Evolutionary conservation across 331 rosid species (phyloP), one percentile per base, ranked within the genome.

Genomic region (Phaseolus coccineus): DNA sequence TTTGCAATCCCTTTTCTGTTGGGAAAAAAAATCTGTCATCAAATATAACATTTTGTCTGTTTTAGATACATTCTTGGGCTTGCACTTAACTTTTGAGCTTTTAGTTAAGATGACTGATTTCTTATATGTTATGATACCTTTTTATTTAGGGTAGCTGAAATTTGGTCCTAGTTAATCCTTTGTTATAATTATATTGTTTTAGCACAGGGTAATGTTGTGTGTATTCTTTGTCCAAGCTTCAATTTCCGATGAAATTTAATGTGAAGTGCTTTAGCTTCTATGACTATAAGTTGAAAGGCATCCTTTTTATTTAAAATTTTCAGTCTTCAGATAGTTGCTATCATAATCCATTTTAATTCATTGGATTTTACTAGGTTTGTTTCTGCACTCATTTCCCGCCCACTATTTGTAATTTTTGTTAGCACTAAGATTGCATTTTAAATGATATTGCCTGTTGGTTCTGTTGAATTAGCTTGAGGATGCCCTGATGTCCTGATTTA

Each of bases 91-190:
- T 19, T 57, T 44, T 64, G 58, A 56, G 33, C 79, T 47, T 77
- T 56, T 47, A 79, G 84, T 56, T 35, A 74, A 81, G 61, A 64
- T 51, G 46, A 71, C 22, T 55, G 15, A 33, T 33, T 69, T 79
- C 50, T 40, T 56, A 59, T 77, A 44, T 70, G 44, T 13, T 25
- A 71, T 33, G 30, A 24, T 27, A 83, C 61, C 59, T 67, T 52
- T 74, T 57, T 52, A 78, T 16, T 48, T 67, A 59, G 52, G 76
- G 52, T 16, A 50, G 77, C 63, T 12, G 56, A 42, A 47, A 24
- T 58, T 68, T 46, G 57, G 68, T 68, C 55, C 28, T 68, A 46
- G 55, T 24, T 48, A 64, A 27, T 48, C 80, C 81, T 42, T 37
- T 39, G 27, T 14, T 39, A 22, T 70, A 47, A 8, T 37, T 25